Percentiles rank a stretch among this genome's conserved stretches.
These are phyloP conservation scores for Actinomortierella ambigua DNA, from an alignment of 371 early-diverging fungal genomes.

Conservation along the genomic window DNA sequence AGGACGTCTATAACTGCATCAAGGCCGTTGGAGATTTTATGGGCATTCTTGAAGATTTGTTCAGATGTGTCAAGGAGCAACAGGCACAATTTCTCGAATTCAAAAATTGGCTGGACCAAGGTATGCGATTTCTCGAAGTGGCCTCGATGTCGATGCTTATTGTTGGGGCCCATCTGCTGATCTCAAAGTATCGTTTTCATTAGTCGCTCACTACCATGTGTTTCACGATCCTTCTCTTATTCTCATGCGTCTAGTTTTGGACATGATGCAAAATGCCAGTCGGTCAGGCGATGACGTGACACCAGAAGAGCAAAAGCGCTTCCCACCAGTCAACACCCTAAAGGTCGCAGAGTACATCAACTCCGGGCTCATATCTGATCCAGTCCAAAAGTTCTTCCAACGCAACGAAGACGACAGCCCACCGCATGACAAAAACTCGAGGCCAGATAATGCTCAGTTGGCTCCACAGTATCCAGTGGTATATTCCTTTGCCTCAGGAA, in stretches of 20 bases:
- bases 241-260: slow-evolving; percentile 9
- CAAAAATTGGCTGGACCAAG: slow-evolving; percentile 39
- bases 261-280: slow-evolving; percentile 13
- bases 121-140: too few species aligned
- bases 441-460: neutral
- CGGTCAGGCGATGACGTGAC: slow-evolving; percentile 15
- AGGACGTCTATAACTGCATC: slow-evolving; percentile 20
- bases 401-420: neutral
- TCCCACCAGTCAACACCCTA: slow-evolving; percentile 20
- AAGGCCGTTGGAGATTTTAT: slow-evolving; percentile 34
- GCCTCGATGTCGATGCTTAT: neutral
- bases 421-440: neutral
- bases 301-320: slow-evolving; percentile 10
- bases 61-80: slow-evolving; percentile 23
- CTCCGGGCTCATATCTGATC: slow-evolving; percentile 13
- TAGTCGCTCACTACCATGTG: neutral
- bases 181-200: neutral
- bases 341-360: slow-evolving; percentile 19
- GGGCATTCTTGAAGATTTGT: slow-evolving; percentile 21
- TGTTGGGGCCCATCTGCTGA: neutral
- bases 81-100: slow-evolving; percentile 28
- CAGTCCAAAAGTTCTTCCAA: slow-evolving; percentile 14
- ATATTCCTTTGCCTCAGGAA: neutral
- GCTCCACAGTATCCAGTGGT: too few species aligned
- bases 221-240: neutral